Evolutionary conservation across 192 early-diverging fungal species (phyloP).

Genomic region (Backusella parvicylindrica): DNA sequence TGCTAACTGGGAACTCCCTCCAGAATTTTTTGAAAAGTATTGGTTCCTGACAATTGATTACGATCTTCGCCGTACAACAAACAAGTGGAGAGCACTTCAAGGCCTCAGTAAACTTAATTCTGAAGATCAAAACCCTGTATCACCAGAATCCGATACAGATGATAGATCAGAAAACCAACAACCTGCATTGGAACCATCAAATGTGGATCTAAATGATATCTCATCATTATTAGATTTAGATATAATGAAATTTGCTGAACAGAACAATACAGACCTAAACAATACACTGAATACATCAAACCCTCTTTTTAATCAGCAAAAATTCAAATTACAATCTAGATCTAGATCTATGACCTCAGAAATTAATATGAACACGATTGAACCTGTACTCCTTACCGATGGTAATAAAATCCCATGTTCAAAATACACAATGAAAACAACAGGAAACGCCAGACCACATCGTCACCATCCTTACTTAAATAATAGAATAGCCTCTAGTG

Average conservation of each 20-base stretch:
- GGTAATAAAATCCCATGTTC: neutral
- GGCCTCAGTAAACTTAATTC: neutral
- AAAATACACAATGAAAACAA: neutral
- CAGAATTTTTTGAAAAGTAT: constrained; percentile 28
- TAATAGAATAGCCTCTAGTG: neutral
- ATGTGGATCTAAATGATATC: neutral
- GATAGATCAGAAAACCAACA: neutral
- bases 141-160: neutral
- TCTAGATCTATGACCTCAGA: neutral
- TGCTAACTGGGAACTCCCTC: constrained; percentile 32
- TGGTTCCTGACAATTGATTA: constrained; percentile 31
- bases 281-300: neutral
- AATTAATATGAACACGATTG: neutral
- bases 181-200: neutral
- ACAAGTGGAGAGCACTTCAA: neutral
- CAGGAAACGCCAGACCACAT: neutral
- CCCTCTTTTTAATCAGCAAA: neutral
- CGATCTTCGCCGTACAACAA: constrained; percentile 3
- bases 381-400: neutral
- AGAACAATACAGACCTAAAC: neutral
- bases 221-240: neutral
- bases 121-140: neutral
- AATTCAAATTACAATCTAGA: neutral
- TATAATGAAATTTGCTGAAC: neutral
- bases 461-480: neutral